Percentiles rank a stretch among this genome's conserved stretches.
These are phyloP conservation scores for Cercospora nicotianae DNA, from an alignment of 2,329 filamentous ascomycete species.

Conservation along the genomic window DNA sequence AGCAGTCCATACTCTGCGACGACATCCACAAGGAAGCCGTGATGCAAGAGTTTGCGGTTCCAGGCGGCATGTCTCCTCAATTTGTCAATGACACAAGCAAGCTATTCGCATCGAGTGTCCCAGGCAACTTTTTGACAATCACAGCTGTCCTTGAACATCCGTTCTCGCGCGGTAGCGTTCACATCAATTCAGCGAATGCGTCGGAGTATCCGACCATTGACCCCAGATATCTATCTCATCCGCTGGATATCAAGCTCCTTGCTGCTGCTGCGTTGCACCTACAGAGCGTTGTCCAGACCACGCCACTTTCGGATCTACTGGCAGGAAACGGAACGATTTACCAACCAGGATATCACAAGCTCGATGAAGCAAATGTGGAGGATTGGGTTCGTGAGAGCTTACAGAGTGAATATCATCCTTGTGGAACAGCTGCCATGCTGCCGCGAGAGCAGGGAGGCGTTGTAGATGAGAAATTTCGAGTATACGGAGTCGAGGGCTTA, in stretches of 20 bases:
- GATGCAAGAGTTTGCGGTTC: constrained; percentile 29
- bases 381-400: constrained; percentile 17
- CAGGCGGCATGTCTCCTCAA: constrained; percentile 30
- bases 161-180: constrained; percentile 49
- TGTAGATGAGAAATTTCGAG: constrained; percentile 25
- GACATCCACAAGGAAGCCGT: constrained; percentile 24
- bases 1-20: constrained; percentile 23
- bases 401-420: constrained; percentile 20
- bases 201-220: constrained; percentile 28
- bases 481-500: constrained; percentile 24
- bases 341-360: constrained; percentile 17
- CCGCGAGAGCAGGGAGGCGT: constrained; percentile 24
- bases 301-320: constrained; percentile 13
- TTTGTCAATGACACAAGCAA: constrained; percentile 30
- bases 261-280: constrained; percentile 14
- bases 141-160: constrained; percentile 56
- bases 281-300: constrained; percentile 10
- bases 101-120: constrained; percentile 30
- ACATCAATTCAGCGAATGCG: constrained; percentile 27
- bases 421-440: constrained; percentile 23
- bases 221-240: constrained; percentile 41
- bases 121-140: constrained; percentile 54
- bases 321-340: constrained; percentile 5
- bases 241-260: constrained; percentile 47
- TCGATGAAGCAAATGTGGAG: constrained; percentile 13